These are phyloP conservation scores for Rhododendron simsii DNA, from an alignment of 148 eudicot species.

Conservation along the genomic window DNA sequence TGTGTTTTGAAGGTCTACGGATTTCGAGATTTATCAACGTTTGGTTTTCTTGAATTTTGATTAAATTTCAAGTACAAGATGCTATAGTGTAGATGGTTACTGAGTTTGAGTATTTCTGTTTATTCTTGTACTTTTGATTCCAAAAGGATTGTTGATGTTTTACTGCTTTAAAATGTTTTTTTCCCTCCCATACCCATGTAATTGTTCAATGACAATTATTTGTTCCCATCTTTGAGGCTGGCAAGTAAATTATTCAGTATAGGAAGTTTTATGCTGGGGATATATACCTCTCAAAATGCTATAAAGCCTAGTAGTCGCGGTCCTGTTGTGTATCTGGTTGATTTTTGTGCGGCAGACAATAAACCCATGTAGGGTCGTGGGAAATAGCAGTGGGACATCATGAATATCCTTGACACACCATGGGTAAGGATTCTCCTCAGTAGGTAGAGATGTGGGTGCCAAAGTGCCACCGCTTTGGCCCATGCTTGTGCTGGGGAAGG, in stretches of 20 bases:
- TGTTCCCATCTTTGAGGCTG: not conserved
- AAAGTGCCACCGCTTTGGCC: not conserved
- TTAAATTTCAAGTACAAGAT: not conserved
- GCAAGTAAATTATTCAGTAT: not conserved
- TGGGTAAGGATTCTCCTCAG: not conserved
- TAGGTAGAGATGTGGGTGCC: not conserved
- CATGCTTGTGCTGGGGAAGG: not conserved
- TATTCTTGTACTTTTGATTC: not conserved
- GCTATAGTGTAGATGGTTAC: not conserved
- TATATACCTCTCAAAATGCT: not conserved
- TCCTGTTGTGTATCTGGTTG: not conserved
- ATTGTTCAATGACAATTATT: not conserved
- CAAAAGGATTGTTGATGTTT: not conserved
- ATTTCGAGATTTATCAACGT: not conserved
- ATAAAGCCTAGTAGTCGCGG: not conserved
- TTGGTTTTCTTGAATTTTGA: slow-evolving; percentile 1
- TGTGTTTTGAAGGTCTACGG: slow-evolving; percentile 78
- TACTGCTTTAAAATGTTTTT: not conserved
- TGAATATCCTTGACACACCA: not conserved
- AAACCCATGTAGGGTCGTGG: not conserved
- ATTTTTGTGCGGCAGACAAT: not conserved
- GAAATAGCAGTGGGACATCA: not conserved
- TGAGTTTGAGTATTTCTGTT: not conserved
- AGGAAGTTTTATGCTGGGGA: not conserved
- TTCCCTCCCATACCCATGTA: not conserved